Percentiles rank a stretch among this genome's conserved stretches.
phyloP scores from a whole-genome alignment of 495 filamentous ascomycete species.

The Aspergillus cavernicola region DNA sequence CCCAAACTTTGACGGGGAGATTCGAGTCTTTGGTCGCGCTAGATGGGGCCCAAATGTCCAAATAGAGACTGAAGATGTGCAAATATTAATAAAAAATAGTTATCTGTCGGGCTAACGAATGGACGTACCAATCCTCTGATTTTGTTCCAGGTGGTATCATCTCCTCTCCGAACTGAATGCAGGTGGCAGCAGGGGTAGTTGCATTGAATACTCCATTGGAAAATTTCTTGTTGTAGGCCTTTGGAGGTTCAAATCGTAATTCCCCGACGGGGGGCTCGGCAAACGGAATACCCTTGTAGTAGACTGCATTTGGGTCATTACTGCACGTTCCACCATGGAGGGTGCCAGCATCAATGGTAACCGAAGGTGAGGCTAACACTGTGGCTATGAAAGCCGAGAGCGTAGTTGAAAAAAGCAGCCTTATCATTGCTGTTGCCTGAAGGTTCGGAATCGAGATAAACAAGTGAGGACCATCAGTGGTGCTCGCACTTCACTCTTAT shows the following conservation, averaged over 20 bases:
- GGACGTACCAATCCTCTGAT: slow-evolving; percentile 33
- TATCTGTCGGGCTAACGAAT: no score
- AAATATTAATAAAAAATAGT: no score
- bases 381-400: not conserved
- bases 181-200: slow-evolving; percentile 19
- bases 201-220: slow-evolving; percentile 14
- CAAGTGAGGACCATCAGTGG: no score
- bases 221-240: slow-evolving; percentile 9
- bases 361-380: not conserved
- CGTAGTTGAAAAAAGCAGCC: not conserved
- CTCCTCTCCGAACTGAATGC: slow-evolving; percentile 29
- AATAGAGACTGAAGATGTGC: slow-evolving; percentile 16
- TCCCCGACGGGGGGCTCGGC: slow-evolving; percentile 23
- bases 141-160: slow-evolving; percentile 19
- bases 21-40: slow-evolving; percentile 31
- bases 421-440: not conserved
- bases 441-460: no score
- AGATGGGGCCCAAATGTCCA: slow-evolving; percentile 27
- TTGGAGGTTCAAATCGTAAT: slow-evolving; percentile 22
- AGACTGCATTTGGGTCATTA: not conserved
- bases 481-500: no score
- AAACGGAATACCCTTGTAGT: slow-evolving; percentile 27
- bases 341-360: not conserved
- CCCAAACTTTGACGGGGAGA: slow-evolving; percentile 40
- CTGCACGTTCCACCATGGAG: not conserved